Evolutionary conservation across 148 eudicot genomes (phyloP).

Genomic region (Chenopodium formosanum): DNA sequence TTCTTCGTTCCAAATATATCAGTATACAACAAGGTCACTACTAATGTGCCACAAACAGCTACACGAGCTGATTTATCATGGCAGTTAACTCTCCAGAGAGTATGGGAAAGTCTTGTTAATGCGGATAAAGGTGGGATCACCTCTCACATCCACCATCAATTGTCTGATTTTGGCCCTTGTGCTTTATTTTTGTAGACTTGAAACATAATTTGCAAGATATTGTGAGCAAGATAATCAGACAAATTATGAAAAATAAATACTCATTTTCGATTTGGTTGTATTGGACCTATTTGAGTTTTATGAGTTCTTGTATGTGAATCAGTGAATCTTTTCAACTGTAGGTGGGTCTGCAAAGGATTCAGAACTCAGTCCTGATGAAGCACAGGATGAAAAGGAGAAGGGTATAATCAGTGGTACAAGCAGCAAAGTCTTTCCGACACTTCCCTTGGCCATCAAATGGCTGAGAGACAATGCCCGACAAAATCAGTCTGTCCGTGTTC

Average conservation of each 20-base stretch:
- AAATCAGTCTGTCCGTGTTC: slow-evolving; percentile 67
- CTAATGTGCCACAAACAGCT: slow-evolving; percentile 48
- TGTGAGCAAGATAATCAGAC: not conserved
- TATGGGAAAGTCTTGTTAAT: slow-evolving; percentile 69
- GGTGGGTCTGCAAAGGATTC: slow-evolving; percentile 48
- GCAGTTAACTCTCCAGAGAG: slow-evolving; percentile 78
- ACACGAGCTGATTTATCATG: slow-evolving; percentile 79
- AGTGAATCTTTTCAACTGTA: slow-evolving; percentile 16
- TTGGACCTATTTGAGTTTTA: not conserved
- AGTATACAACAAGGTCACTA: slow-evolving; percentile 74
- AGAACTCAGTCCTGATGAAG: slow-evolving; percentile 37
- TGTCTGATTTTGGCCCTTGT: not conserved
- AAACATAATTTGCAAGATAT: not conserved
- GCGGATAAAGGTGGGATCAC: slow-evolving; percentile 56
- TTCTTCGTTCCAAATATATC: slow-evolving; percentile 92
- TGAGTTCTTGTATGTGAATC: not conserved
- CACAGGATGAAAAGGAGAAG: slow-evolving; percentile 43
- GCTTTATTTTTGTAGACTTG: not conserved
- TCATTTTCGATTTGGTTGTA: not conserved
- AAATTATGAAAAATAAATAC: not conserved
- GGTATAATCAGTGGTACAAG: slow-evolving; percentile 38
- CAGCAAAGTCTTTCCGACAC: slow-evolving; percentile 81
- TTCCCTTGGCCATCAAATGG: slow-evolving; percentile 92
- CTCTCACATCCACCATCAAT: not conserved
- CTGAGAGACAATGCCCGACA: slow-evolving; percentile 61